Base-by-base conservation (phyloP, 1,139 yeast genomes). In the Suhomyces maxii region DNA sequence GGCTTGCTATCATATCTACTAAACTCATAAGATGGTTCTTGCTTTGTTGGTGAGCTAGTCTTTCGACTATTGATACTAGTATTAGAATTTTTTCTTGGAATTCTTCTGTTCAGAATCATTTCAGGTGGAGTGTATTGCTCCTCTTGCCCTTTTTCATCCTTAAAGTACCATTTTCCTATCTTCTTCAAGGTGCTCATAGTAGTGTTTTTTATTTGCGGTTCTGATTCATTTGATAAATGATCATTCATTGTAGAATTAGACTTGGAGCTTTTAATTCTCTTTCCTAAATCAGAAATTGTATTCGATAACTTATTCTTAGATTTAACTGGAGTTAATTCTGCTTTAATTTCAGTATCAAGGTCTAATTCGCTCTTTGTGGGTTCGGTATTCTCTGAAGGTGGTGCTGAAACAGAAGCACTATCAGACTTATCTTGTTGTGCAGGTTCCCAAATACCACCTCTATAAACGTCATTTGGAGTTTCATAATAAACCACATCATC, bases 401-500 rank as follows among this genome's bases (percentile, higher is more conserved):
- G 40, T 9, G 46, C 40, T 8, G 39, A 26, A 12, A 38, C 36
- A 7, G 51, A 49, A 6, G 13, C 23, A 2, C 34, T 8, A 11
- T 36, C 40, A 2, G 18, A 26, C 7, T 25, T 7, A 7, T 26
- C 25, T 26, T 30, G n/a, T 10, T 34, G 32, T 46, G 65, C 49
- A 35, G 71, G 73, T 49, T 85, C 89, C 98, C 98, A 93, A 26
- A 93, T 83, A 12, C 99, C 99, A 40, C 97, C 98, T 53, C 97
- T 78, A 61, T 83, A 93, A 11, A 88, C 64, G 51, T 89, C 95
- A 14, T 68, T 73, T 1, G 68, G 58, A 0, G 97, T 83, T 47
- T 79, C 73, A 57, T 76, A 86, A 58, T 89, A 87, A 0, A 84
- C 81, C 37, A 89, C 67, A 64, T 93, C 98, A 61, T 93, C 98